These are phyloP conservation scores for Ceratocystis destructans DNA, from an alignment of 2,329 filamentous ascomycete genomes.

Conservation along the genomic window DNA sequence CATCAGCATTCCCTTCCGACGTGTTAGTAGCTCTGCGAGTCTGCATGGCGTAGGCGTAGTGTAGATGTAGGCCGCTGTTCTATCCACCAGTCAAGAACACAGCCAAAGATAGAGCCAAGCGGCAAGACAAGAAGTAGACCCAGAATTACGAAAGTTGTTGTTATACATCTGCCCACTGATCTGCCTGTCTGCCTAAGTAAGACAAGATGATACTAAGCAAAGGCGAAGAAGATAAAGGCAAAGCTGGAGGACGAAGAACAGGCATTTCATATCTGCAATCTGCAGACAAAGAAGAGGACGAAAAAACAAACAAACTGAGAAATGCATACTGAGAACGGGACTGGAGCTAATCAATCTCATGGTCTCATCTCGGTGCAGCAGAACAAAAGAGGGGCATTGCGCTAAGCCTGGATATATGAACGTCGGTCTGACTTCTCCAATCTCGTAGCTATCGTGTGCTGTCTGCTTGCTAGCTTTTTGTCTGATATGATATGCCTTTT, in stretches of 20 bases:
- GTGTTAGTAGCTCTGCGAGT: neutral
- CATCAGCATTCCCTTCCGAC: no score
- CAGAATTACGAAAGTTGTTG: no score
- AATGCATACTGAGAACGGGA: constrained; percentile 3
- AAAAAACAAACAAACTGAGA: neutral
- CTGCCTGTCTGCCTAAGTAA: no score
- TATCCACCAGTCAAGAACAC: no score
- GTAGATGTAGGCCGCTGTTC: no score
- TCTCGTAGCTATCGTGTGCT: constrained; percentile 18
- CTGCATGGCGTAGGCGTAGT: neutral
- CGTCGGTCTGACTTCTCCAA: constrained; percentile 17
- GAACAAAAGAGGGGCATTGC: constrained; percentile 16
- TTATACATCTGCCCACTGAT: neutral
- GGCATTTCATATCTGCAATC: neutral
- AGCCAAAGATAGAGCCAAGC: no score
- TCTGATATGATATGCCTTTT: constrained; percentile 17
- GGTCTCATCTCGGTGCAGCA: constrained; percentile 14
- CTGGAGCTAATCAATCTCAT: neutral
- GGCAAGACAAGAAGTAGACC: no score
- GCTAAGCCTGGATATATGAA: constrained; percentile 18
- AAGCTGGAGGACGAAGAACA: neutral
- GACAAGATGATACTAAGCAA: no score
- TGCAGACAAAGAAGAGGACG: neutral
- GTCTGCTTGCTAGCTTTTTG: constrained; percentile 14
- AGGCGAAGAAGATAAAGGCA: no score